These are phyloP conservation scores for Pigoraptor vietnamica DNA, from an alignment of 78 protist species.

Conservation along the genomic window DNA sequence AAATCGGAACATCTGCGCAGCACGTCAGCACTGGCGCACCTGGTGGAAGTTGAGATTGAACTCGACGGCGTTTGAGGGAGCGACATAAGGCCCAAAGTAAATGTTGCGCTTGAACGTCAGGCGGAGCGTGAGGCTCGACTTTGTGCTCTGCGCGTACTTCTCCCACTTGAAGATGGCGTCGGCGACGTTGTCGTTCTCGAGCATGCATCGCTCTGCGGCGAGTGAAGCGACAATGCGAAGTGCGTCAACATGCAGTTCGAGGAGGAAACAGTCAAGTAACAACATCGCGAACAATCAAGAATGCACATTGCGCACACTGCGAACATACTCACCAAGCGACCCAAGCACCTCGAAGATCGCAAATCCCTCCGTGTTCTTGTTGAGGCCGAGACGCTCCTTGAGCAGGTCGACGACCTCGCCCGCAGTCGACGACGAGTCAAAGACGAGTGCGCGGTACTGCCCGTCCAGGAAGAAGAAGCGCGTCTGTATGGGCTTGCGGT, in stretches of 20 bases:
- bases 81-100: not conserved
- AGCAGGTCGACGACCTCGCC: not conserved
- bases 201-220: constrained; percentile 1
- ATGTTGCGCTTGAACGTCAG: not conserved
- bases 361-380: not conserved
- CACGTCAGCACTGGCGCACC: too few species aligned
- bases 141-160: not conserved
- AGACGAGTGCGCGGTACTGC: constrained; percentile 12
- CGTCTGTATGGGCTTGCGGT: not conserved
- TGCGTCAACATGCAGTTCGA: too few species aligned
- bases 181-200: not conserved
- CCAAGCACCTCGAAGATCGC: constrained; percentile 8
- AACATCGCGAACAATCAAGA: too few species aligned
- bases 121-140: not conserved
- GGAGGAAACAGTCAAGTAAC: too few species aligned
- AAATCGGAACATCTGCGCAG: too few species aligned
- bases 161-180: constrained; percentile 26
- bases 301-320: too few species aligned
- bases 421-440: constrained; percentile 13
- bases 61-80: not conserved
- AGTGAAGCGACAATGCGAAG: too few species aligned
- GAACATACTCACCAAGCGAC: not conserved
- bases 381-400: constrained; percentile 14
- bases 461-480: constrained; percentile 16
- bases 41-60: not conserved